Percentiles rank a stretch among this genome's conserved stretches.
Conservation (phyloP, 2,329 filamentous ascomycete genomes). For the Ophiostoma pallidulum region DNA sequence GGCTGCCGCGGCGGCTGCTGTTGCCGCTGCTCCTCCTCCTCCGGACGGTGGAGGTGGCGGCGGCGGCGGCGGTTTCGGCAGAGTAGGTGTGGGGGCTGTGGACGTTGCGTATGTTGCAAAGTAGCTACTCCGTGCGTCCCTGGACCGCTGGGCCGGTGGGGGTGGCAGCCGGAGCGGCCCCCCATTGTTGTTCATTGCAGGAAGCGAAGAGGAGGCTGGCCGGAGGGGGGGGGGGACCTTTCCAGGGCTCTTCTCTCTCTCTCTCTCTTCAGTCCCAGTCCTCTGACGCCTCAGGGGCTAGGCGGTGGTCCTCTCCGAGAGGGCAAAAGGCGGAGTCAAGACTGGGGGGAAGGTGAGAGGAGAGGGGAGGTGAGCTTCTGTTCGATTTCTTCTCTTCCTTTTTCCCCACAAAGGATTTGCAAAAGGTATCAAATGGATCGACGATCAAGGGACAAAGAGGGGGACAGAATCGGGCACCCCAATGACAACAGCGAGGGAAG, state of each 20-base stretch:
- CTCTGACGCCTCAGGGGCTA: too few species aligned
- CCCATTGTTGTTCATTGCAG: constrained; percentile 11
- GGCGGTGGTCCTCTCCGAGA: too few species aligned
- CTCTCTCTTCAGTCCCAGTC: background rate
- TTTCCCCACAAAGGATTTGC: background rate
- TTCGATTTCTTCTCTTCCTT: background rate
- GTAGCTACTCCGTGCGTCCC: constrained; percentile 38
- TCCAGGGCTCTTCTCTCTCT: too few species aligned
- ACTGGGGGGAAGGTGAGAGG: background rate
- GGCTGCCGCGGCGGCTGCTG: background rate
- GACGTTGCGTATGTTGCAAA: constrained; percentile 41
- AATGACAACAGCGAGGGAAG: too few species aligned
- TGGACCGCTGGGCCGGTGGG: constrained; percentile 6
- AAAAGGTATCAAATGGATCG: background rate
- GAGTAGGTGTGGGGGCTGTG: background rate
- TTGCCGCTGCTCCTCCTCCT: background rate
- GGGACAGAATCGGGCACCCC: background rate
- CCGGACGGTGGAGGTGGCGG: background rate
- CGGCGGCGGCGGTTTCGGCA: constrained; percentile 11
- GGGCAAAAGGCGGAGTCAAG: background rate
- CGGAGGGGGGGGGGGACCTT: too few species aligned
- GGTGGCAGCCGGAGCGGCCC: constrained; percentile 8
- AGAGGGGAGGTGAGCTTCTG: background rate
- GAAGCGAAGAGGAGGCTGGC: background rate
- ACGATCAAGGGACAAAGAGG: too few species aligned